Conservation (phyloP, 345 rosid species). For the Citrus inodora region DNA sequence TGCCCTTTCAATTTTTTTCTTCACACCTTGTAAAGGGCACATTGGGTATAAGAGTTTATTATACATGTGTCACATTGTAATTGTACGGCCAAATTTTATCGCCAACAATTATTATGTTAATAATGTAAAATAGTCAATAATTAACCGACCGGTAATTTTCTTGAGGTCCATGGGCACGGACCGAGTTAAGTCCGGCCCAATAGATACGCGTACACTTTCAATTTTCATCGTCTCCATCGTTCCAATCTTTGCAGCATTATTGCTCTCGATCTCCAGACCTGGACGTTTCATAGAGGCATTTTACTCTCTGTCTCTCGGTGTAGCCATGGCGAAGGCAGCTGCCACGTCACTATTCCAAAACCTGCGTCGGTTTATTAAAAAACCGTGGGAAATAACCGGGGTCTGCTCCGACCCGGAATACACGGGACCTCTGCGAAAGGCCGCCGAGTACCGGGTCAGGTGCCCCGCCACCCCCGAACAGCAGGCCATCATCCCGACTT, state of each 20-base stretch:
- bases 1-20: too few species aligned
- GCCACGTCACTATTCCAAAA: constrained; percentile 51
- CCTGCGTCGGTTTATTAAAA: constrained; percentile 68
- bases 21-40: too few species aligned
- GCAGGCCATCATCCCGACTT: constrained; percentile 60
- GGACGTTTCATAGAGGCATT: too few species aligned
- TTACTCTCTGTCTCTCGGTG: background rate
- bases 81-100: too few species aligned
- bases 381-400: constrained; percentile 96
- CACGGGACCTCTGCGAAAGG: constrained; percentile 47
- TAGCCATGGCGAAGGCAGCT: constrained; percentile 63
- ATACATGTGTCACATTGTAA: too few species aligned
- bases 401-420: constrained; percentile 91
- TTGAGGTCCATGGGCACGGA: background rate
- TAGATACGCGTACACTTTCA: background rate
- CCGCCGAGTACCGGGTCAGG: constrained; percentile 63
- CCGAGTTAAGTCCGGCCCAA: background rate
- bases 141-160: too few species aligned
- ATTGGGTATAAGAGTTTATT: too few species aligned
- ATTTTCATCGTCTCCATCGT: too few species aligned
- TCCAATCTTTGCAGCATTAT: too few species aligned
- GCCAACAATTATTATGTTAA: too few species aligned
- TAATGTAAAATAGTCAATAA: too few species aligned
- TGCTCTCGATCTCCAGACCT: too few species aligned
- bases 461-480: constrained; percentile 69